Evolutionary conservation across 2,329 filamentous ascomycete genomes (phyloP).

Genomic region (Tolypocladium album): DNA sequence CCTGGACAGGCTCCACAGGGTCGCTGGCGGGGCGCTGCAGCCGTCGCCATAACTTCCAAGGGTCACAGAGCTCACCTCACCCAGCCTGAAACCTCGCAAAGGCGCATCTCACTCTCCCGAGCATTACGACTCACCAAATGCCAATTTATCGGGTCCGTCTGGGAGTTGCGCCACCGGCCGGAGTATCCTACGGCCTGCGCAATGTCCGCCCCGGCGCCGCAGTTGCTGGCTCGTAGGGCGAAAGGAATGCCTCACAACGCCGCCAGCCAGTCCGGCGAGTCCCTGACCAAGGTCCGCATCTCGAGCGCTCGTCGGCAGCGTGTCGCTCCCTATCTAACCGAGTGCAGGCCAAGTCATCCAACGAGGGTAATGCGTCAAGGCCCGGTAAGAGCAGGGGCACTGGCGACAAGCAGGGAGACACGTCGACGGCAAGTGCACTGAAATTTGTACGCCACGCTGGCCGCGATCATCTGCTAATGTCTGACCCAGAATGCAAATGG

Average conservation of each 20-base stretch:
- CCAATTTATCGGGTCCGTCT: constrained; percentile 2
- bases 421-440: constrained; percentile 14
- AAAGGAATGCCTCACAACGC: constrained; percentile 17
- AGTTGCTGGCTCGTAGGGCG: constrained; percentile 24
- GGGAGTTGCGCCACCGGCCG: constrained; percentile 8
- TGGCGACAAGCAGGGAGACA: constrained; percentile 16
- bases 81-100: neutral
- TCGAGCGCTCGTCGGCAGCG: neutral
- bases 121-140: constrained; percentile 3
- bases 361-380: neutral
- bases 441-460: neutral
- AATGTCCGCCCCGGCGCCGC: constrained; percentile 24
- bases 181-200: constrained; percentile 17
- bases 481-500: constrained; percentile 10
- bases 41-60: neutral
- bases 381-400: constrained; percentile 9
- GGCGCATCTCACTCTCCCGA: neutral
- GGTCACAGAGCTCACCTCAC: neutral
- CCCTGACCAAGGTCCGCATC: constrained; percentile 14
- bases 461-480: neutral
- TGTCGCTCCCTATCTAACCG: constrained; percentile 1
- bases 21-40: constrained; percentile 1
- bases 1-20: neutral
- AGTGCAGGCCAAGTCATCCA: constrained; percentile 5
- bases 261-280: constrained; percentile 14